Base-by-base conservation (phyloP, 768 basidiomycete species). In the Daedaleopsis sinensis region DNA sequence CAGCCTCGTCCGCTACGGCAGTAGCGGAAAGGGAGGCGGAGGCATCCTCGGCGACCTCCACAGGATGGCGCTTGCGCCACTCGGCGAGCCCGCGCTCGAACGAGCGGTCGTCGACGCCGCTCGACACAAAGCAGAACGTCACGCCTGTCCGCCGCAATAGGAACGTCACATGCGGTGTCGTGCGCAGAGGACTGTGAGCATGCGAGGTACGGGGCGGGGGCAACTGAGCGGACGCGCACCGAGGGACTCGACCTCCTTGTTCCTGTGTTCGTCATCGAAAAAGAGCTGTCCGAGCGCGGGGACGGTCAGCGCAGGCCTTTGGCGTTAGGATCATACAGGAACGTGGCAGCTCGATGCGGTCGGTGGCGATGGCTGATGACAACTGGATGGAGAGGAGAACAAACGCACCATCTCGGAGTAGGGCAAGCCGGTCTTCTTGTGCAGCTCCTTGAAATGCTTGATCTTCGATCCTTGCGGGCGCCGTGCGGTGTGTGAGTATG, bases 371-470 rank as follows among this genome's bases (percentile, higher is more conserved):
- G 23, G 19, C 23, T 18, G 1, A 23, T 7, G 24, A 37, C 24
- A 18, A 21, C n/a, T 18, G 49, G 27, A 36, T 24, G 3, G 27
- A 32, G 27, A 32, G 27, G 27, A 32, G 27, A 35, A 32, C 8
- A 36, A 50, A 37, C 76, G 3, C 42, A 81, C 82, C 82, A 84
- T 84, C 57, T 83, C 82, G 6, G 77, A 75, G 67, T 82, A 84
- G 0, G 82, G 77, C 5, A 85, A 78, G 1, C 80, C 79, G 0
- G 84, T 85, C 69, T 82, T 80, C 55, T 77, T 65, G 65, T 83
- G 81, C 37, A 95, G 68, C 49, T 82, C 80, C 70, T 83, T 86
- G 77, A 96, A 96, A 69, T 95, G 93, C 5, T 82, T 80, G 18
- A 93, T 76, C 76, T 96, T 95, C 23, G 92, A 92, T 16, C 90